These are phyloP conservation scores for Thalassiosira mediterranea DNA, from an alignment of 352 stramenopile genomes.

Conservation along the genomic window DNA sequence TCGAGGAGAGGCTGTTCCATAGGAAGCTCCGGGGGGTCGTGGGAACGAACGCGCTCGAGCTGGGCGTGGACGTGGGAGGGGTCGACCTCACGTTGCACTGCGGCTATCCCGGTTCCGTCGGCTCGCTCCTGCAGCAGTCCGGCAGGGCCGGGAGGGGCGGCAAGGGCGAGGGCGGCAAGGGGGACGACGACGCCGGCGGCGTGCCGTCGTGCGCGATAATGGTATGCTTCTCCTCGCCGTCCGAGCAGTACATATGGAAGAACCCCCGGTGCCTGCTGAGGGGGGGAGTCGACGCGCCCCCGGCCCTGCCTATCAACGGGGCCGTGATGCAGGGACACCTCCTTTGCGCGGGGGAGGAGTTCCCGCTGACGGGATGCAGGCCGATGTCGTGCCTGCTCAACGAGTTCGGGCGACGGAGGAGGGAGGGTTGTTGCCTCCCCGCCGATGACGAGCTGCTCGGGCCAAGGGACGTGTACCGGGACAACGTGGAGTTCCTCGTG, in stretches of 20 bases:
- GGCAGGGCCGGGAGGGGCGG: conserved; percentile 92
- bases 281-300: conserved; percentile 55
- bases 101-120: conserved; percentile 91
- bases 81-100: conserved; percentile 96
- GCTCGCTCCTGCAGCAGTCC: conserved; percentile 95
- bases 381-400: conserved; percentile 52
- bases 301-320: conserved; percentile 83
- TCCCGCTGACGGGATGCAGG: conserved; percentile 85
- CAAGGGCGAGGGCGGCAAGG: conserved; percentile 51
- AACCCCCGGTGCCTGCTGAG: conserved; percentile 61
- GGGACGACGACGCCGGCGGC: conserved; percentile 44
- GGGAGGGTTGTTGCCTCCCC: conserved; percentile 4
- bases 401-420: conserved; percentile 16
- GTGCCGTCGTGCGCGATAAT: conserved; percentile 90
- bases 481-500: conserved; percentile 56
- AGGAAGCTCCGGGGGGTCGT: conserved; percentile 94
- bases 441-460: conserved; percentile 69
- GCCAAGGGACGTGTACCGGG: conserved; percentile 52
- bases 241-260: conserved; percentile 89
- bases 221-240: conserved; percentile 92
- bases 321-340: conserved; percentile 91
- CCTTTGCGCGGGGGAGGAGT: conserved; percentile 92
- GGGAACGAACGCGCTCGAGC: conserved; percentile 95
- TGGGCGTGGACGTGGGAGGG: conserved; percentile 92
- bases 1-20: conserved; percentile 94